Percentiles rank a stretch among this genome's conserved stretches.
phyloP scores from a whole-genome alignment of 164 flowering plant genomes.

The Chimonanthus praecox region DNA sequence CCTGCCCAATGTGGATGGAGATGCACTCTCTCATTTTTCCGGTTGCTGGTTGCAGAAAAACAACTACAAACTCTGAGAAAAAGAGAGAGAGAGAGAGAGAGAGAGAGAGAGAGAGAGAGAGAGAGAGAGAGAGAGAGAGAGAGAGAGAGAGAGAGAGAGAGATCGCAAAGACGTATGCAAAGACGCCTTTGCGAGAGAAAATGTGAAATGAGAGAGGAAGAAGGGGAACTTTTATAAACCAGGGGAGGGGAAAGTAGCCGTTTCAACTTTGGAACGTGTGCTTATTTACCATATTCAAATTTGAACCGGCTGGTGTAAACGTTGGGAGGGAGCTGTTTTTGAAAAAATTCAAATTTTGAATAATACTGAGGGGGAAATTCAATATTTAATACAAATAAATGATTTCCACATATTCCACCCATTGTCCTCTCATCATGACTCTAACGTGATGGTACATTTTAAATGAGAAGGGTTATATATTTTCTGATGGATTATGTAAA shows the following conservation, averaged over 20 bases:
- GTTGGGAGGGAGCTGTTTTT: too few relatives aligned
- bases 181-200: constrained; percentile 12
- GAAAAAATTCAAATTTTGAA: too few relatives aligned
- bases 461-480: too few relatives aligned
- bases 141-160: not conserved
- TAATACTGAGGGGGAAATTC: too few relatives aligned
- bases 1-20: too few relatives aligned
- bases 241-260: not conserved
- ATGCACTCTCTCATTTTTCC: too few relatives aligned
- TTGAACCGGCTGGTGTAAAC: not conserved
- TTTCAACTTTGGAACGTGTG: constrained; percentile 2
- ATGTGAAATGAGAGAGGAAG: not conserved
- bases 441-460: too few relatives aligned
- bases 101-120: not conserved
- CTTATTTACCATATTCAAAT: not conserved
- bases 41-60: not conserved
- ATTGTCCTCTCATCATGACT: too few relatives aligned
- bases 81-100: not conserved
- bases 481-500: too few relatives aligned
- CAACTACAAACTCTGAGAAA: not conserved
- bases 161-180: constrained; percentile 13
- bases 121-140: not conserved
- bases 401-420: too few relatives aligned
- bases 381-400: too few relatives aligned
- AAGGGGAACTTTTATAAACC: not conserved